Evolutionary conservation across 2,329 filamentous ascomycete genomes (phyloP), one percentile per base, ranked within the genome.

Genomic region (Clonostachys rosea): DNA sequence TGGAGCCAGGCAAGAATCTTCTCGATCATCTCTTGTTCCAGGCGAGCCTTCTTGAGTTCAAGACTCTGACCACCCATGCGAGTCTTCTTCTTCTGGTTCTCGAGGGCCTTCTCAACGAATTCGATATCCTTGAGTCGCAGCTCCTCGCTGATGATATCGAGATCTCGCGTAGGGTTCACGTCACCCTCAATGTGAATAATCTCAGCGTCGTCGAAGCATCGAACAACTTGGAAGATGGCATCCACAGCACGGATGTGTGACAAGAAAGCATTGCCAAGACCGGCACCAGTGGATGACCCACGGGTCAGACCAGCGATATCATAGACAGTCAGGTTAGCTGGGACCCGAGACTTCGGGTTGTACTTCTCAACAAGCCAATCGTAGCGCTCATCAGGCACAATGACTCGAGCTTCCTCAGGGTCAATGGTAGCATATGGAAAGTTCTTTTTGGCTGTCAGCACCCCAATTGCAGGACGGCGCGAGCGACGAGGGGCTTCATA

Each of bases 141-240:
- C 75, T 99, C 94, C 65, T 97, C 91, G 67, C 86, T 90, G 72
- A 99, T 97, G 68, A 99, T 99, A 63, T 90, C 88, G 57, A 99
- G 72, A 77, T 99, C 94, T 64, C 94, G 86, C 51, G 88, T 82
- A 34, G 94, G 95, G 73, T 99, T 89, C 59, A 99, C 95, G 61
- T 99, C 94, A 66, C 94, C 95, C 78, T 99, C 95, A 56, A 99
- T 91, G 80, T 99, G 94, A 60, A 96, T 97, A 62, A 99, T 99
- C 74, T 99, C 94, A 50, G 92, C 94, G 77, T 99, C 94, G 65
- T 99, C 95, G 73, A 99, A 96, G 74, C 89, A 95, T 60, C 91
- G 86, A 36, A 96, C 91, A 41, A 96, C 91, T 71, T 96, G 89
- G 79, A 96, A 96, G 71, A 96, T 95, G 69, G 91, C 91, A 76